phyloP scores from a whole-genome alignment of 768 basidiomycete species.

The Pholiota molesta region DNA sequence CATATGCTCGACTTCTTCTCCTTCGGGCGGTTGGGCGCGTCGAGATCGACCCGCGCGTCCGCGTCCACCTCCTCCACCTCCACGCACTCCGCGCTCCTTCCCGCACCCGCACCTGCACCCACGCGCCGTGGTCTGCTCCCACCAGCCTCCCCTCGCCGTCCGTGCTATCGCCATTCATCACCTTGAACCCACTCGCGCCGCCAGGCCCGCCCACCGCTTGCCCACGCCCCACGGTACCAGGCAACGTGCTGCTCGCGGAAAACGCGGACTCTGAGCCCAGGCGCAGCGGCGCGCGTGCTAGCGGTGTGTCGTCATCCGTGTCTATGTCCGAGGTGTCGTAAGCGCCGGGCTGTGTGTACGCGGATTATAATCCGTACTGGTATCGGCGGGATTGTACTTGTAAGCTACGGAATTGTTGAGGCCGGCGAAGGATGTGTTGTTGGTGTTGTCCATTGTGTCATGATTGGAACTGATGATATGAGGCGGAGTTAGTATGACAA shows the following conservation, averaged over 20 bases:
- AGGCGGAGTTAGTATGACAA: background rate
- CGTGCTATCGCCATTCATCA: slow-evolving; percentile 19
- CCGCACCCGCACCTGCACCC: background rate
- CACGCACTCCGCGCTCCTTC: background rate
- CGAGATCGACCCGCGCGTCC: background rate
- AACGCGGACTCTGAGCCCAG: slow-evolving; percentile 14
- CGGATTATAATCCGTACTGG: slow-evolving; percentile 1
- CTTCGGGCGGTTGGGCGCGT: background rate
- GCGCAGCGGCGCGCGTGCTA: slow-evolving; percentile 9
- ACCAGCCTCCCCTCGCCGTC: slow-evolving; percentile 1
- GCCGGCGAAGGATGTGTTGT: slow-evolving; percentile 15
- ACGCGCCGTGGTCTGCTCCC: background rate
- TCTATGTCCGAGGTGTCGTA: slow-evolving; percentile 1
- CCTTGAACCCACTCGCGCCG: slow-evolving; percentile 13
- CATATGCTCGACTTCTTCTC: slow-evolving; percentile 10
- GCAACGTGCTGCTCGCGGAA: slow-evolving; percentile 1
- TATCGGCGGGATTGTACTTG: slow-evolving; percentile 16
- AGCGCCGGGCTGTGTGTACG: background rate
- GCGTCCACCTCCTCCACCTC: background rate
- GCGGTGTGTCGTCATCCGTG: slow-evolving; percentile 13
- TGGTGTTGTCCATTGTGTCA: slow-evolving; percentile 9
- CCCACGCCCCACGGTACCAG: background rate
- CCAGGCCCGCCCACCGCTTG: slow-evolving; percentile 8
- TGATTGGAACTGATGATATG: slow-evolving; percentile 6
- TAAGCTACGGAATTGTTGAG: slow-evolving; percentile 19